Evolutionary conservation across 169 alveolate species (phyloP), one percentile per base, ranked within the genome.

Genomic region (Cryptosporidium tyzzeri): DNA sequence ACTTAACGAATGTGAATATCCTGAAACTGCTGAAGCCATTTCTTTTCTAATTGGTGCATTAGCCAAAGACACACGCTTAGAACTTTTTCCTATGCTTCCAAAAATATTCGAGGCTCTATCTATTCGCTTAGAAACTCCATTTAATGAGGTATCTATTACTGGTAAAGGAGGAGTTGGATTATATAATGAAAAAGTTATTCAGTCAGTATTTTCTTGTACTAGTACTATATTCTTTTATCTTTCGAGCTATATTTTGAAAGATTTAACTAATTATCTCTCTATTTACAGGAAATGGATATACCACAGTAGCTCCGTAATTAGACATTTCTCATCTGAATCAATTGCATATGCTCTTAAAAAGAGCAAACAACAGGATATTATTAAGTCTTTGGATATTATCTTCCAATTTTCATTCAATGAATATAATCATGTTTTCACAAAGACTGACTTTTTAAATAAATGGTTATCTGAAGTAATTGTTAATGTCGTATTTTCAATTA

Each of bases 21-120:
- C 86, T 7, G 86, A 74, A 39, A 74, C 86, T 14, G 86, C 86
- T 18, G 86, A 74, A 21, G 86, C 86, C 37, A 61, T 74, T 58
- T 74, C 86, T n/a, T 58, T 53, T 33, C 18, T 74, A 23, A 35
- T 74, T 33, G 86, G 86, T 8, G 50, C 71, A 14, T 7, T 74
- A 10, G 86, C 86, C 16, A 74, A 74, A 31, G 86, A 74, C 37
- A 74, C 86, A 18, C 86, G 86, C n/a, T 18, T 61, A 35, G 86
- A 74, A 33, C 65, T 74, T 26, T 21, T 74, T 29, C 86, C 86
- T 21, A 55, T 58, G 44, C 71, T 74, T 35, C 86, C 86, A 31
- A 33, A 7, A 0, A 74, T 74, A 55, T 74, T 74, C 31, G 51
- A 58, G 41, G 31, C 86, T 21, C 37, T 74, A 5, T 74, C 86